These are phyloP conservation scores for Melaleuca quinquenervia DNA, from an alignment of 345 rosid genomes.

Conservation along the genomic window DNA sequence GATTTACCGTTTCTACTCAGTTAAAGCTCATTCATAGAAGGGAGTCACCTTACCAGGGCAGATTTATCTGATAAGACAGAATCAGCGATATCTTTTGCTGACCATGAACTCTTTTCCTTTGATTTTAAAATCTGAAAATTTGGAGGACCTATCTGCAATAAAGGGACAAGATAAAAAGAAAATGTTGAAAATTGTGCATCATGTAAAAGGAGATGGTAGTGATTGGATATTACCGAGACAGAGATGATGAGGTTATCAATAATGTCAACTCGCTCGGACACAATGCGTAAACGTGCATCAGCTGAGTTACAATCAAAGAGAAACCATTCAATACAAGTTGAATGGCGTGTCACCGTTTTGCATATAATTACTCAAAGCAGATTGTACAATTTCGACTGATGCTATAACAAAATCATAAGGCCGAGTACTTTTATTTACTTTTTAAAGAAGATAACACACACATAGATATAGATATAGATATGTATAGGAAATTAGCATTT, in stretches of 20 bases:
- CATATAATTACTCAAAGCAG: not conserved
- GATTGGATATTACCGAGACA: constrained; percentile 43
- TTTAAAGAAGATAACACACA: not conserved
- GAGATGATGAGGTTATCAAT: constrained; percentile 78
- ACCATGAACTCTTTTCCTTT: constrained; percentile 75
- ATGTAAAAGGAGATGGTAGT: not conserved
- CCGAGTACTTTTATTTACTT: not conserved
- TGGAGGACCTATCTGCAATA: constrained; percentile 95
- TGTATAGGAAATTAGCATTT: not conserved
- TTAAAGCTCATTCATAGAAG: not conserved
- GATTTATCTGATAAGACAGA: constrained; percentile 91
- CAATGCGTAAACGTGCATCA: constrained; percentile 87
- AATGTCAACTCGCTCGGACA: constrained; percentile 83
- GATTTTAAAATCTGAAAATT: constrained; percentile 58
- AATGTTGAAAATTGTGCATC: not conserved
- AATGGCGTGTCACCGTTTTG: not conserved
- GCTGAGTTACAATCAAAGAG: constrained; percentile 29
- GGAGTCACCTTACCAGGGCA: constrained; percentile 50
- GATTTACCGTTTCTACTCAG: not conserved
- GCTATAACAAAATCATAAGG: not conserved
- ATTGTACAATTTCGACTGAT: not conserved
- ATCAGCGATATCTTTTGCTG: constrained; percentile 84
- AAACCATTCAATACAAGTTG: not conserved
- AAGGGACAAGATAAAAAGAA: not conserved
- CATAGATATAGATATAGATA: not conserved